phyloP scores from a whole-genome alignment of 2,329 filamentous ascomycete species.

The Calonectria honghensis region DNA sequence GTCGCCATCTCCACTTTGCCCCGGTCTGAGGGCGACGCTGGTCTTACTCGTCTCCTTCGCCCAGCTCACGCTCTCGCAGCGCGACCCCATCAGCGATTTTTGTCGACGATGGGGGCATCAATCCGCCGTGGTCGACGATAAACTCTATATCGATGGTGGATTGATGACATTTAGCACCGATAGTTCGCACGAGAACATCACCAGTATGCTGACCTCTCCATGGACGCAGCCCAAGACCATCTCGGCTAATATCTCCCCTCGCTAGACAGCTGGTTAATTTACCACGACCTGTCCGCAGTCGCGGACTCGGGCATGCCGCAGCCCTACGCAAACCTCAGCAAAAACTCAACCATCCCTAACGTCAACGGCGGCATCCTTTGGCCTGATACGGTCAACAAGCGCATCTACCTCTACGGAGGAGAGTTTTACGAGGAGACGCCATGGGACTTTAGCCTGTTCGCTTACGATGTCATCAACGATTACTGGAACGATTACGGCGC shows the following conservation, averaged over 20 bases:
- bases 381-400: slow-evolving; percentile 78
- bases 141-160: slow-evolving; percentile 78
- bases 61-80: slow-evolving; percentile 57
- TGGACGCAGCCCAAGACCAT: not conserved
- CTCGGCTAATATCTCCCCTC: slow-evolving; percentile 6
- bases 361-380: slow-evolving; percentile 70
- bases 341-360: slow-evolving; percentile 73
- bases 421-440: slow-evolving; percentile 71
- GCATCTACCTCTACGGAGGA: slow-evolving; percentile 78
- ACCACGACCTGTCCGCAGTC: slow-evolving; percentile 72
- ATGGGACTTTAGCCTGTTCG: slow-evolving; percentile 69
- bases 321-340: slow-evolving; percentile 74
- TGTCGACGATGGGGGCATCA: slow-evolving; percentile 75
- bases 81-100: slow-evolving; percentile 73
- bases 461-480: slow-evolving; percentile 74
- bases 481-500: slow-evolving; percentile 71
- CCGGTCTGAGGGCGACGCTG: slow-evolving; percentile 44
- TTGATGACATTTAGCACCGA: slow-evolving; percentile 72
- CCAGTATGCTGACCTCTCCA: slow-evolving; percentile 67
- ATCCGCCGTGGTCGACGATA: slow-evolving; percentile 74
- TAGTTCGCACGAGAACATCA: slow-evolving; percentile 70
- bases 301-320: slow-evolving; percentile 68
- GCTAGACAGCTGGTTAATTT: slow-evolving; percentile 64
- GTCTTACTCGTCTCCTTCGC: slow-evolving; percentile 47
- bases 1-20: slow-evolving; percentile 47